Evolutionary conservation across 2,329 filamentous ascomycete species (phyloP).

Genomic region (Scopulariopsis brevicaulis): DNA sequence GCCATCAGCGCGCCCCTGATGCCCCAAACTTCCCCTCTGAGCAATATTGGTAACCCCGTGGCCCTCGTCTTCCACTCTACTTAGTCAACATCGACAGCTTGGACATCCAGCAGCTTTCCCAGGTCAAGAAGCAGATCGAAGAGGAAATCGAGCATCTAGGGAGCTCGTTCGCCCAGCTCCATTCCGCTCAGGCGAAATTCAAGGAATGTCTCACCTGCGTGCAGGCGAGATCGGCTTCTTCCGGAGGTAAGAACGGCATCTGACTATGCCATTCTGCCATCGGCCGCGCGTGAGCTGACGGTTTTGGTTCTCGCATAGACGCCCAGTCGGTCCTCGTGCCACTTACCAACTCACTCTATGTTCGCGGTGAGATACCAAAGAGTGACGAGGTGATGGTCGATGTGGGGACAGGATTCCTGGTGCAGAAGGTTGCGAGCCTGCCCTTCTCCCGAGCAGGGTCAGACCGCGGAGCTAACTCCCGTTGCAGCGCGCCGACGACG

Average conservation of each 20-base stretch:
- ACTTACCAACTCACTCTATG: constrained; percentile 87
- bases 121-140: constrained; percentile 92
- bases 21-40: neutral
- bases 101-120: constrained; percentile 71
- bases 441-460: neutral
- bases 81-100: constrained; percentile 51
- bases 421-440: constrained; percentile 63
- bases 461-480: neutral
- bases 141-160: constrained; percentile 93
- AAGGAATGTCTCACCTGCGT: constrained; percentile 79
- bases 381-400: constrained; percentile 77
- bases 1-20: neutral
- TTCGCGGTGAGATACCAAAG: constrained; percentile 68
- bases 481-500: constrained; percentile 37
- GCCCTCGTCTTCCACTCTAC: neutral
- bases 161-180: constrained; percentile 78
- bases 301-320: constrained; percentile 10
- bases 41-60: neutral
- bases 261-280: neutral
- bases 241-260: constrained; percentile 14
- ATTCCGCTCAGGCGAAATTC: constrained; percentile 85
- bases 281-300: neutral
- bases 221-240: constrained; percentile 24
- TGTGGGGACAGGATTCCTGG: constrained; percentile 85
- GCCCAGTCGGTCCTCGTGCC: constrained; percentile 70